phyloP scores from a whole-genome alignment of 176 grass and related monocot species.

The Oryza glaberrima region DNA sequence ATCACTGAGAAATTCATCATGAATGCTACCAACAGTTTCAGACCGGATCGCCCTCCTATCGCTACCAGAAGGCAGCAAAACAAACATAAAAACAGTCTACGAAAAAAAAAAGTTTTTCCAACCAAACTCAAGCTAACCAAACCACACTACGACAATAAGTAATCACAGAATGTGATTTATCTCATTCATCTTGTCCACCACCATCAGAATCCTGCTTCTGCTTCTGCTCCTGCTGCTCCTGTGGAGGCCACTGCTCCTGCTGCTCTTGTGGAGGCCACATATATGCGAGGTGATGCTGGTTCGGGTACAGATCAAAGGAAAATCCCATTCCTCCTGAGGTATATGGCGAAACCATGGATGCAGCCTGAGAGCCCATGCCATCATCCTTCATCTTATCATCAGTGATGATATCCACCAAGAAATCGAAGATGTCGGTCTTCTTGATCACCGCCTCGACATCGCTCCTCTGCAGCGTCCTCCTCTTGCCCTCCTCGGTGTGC shows the following conservation, averaged over 20 bases:
- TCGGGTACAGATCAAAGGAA: conserved; percentile 20
- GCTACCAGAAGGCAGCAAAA: background rate
- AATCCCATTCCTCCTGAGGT: background rate
- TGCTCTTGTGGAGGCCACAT: conserved; percentile 45
- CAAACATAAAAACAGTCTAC: background rate
- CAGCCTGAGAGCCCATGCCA: conserved; percentile 24
- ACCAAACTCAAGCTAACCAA: background rate
- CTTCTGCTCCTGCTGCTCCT: background rate
- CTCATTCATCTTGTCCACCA: background rate
- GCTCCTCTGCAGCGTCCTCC: conserved; percentile 63
- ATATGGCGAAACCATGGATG: conserved; percentile 35
- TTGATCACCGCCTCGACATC: conserved; percentile 50
- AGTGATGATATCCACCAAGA: conserved; percentile 61
- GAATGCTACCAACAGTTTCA: background rate
- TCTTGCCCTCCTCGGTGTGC: conserved; percentile 57
- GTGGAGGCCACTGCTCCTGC: conserved; percentile 46
- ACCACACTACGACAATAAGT: background rate
- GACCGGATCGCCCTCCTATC: background rate
- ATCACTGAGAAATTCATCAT: background rate
- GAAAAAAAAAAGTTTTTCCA: background rate
- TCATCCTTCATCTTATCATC: conserved; percentile 59
- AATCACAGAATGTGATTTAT: background rate
- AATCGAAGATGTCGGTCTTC: conserved; percentile 61
- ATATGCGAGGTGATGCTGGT: conserved; percentile 38
- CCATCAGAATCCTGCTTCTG: conserved; percentile 21